Percentiles rank a stretch among this genome's conserved stretches.
These are phyloP conservation scores for Pyronema omphalodes DNA, from an alignment of 495 filamentous ascomycete genomes.

Conservation along the genomic window DNA sequence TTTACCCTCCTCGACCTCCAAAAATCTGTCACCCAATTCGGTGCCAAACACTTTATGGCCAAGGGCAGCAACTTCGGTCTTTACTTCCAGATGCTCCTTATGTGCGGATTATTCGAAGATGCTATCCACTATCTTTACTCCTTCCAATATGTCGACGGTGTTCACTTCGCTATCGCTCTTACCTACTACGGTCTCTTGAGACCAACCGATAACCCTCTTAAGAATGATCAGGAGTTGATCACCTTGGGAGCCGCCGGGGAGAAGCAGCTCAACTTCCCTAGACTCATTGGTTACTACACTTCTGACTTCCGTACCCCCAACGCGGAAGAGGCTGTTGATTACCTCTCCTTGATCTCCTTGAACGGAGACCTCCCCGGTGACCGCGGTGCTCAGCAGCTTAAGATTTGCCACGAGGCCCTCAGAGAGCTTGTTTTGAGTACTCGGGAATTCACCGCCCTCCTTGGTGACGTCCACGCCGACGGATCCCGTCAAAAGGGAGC, in stretches of 20 bases:
- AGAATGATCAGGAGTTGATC: slow-evolving; percentile 23
- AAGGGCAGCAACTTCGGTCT: slow-evolving; percentile 65
- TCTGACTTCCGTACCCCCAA: slow-evolving; percentile 80
- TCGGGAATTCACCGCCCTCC: slow-evolving; percentile 76
- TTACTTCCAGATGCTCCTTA: slow-evolving; percentile 77
- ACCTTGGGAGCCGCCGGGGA: slow-evolving; percentile 44
- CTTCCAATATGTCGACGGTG: slow-evolving; percentile 74
- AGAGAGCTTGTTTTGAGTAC: slow-evolving; percentile 92
- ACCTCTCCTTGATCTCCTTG: slow-evolving; percentile 79
- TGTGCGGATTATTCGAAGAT: slow-evolving; percentile 84
- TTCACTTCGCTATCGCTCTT: slow-evolving; percentile 83
- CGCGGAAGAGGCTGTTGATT: slow-evolving; percentile 76
- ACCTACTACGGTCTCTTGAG: slow-evolving; percentile 83
- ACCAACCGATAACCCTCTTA: slow-evolving; percentile 13
- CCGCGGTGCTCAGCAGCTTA: slow-evolving; percentile 54
- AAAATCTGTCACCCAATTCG: slow-evolving; percentile 67
- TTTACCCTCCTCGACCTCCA: slow-evolving; percentile 79
- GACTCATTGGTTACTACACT: slow-evolving; percentile 87
- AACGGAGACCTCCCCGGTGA: slow-evolving; percentile 66
- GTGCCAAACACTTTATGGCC: slow-evolving; percentile 62
- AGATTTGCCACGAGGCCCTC: slow-evolving; percentile 78
- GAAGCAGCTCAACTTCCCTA: slow-evolving; percentile 84
- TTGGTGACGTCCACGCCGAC: slow-evolving; percentile 75
- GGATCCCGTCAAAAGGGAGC: slow-evolving; percentile 65
- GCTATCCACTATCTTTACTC: slow-evolving; percentile 78